Evolutionary conservation across 2,329 filamentous ascomycete genomes (phyloP).

Genomic region (Pestalotiopsis sp.): DNA sequence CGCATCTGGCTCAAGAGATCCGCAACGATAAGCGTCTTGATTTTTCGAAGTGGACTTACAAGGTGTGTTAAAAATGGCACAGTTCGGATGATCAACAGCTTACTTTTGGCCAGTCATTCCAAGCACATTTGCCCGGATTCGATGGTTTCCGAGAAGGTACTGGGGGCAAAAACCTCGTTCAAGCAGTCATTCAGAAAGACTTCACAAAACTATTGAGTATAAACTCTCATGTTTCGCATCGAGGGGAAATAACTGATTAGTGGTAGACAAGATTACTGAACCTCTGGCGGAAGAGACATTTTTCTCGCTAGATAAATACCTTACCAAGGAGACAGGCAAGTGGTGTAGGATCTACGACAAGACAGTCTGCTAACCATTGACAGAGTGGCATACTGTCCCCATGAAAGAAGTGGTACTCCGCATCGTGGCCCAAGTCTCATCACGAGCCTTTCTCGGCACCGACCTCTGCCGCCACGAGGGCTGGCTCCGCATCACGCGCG

Average conservation of each 20-base stretch:
- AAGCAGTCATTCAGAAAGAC: not conserved
- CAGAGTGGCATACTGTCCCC: conserved; percentile 5
- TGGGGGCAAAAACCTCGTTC: not conserved
- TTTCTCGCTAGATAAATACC: not conserved
- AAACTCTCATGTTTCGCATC: not conserved
- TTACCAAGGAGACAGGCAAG: not conserved
- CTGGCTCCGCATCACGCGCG: conserved; percentile 1
- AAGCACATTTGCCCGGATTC: not conserved
- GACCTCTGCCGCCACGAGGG: conserved; percentile 1
- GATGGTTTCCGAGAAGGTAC: not conserved
- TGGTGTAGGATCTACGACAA: not conserved
- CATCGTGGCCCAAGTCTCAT: not conserved
- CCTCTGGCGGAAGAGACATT: not conserved
- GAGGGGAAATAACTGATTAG: not conserved
- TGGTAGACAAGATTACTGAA: not conserved
- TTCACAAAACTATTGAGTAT: not conserved
- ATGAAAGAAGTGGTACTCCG: not conserved
- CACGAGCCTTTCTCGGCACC: conserved; percentile 6
- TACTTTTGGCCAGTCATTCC: not conserved
- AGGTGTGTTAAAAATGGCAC: not conserved
- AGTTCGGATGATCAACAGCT: not conserved
- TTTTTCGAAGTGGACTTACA: not conserved
- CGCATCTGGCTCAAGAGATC: not conserved
- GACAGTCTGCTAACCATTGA: not conserved
- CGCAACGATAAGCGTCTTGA: not conserved